phyloP scores from a whole-genome alignment of 495 filamentous ascomycete genomes.

The Elasticomyces elasticus region DNA sequence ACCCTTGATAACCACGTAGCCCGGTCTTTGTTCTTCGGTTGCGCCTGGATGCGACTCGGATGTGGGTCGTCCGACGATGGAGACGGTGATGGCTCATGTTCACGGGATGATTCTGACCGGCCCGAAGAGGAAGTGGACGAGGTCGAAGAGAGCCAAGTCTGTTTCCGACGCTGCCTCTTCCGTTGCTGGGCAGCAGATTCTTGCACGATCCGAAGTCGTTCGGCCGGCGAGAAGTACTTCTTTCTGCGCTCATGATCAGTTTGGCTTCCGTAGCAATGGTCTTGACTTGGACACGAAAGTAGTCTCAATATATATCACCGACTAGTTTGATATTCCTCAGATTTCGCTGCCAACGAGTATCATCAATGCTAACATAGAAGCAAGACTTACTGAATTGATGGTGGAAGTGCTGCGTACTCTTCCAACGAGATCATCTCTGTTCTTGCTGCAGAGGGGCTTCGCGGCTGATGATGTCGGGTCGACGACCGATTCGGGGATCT shows the following conservation, averaged over 20 bases:
- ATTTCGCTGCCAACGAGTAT: background rate
- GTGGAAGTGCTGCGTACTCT: slow-evolving; percentile 24
- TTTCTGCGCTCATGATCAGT: slow-evolving; percentile 5
- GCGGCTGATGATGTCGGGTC: background rate
- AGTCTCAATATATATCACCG: no score
- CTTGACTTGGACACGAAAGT: no score
- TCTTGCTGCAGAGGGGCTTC: background rate
- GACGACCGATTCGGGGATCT: background rate
- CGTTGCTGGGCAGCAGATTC: slow-evolving; percentile 9
- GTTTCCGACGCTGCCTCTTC: slow-evolving; percentile 1
- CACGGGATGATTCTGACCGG: background rate
- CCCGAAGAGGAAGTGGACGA: background rate
- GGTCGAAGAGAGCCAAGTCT: slow-evolving; percentile 9
- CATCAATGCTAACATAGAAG: background rate
- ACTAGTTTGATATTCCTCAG: no score
- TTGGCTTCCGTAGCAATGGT: no score
- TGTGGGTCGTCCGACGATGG: background rate
- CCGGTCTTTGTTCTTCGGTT: slow-evolving; percentile 25
- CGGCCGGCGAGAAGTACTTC: slow-evolving; percentile 18
- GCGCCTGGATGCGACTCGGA: background rate
- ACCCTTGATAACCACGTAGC: slow-evolving; percentile 61
- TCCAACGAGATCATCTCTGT: slow-evolving; percentile 16
- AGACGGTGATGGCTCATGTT: background rate
- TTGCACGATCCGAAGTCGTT: slow-evolving; percentile 13
- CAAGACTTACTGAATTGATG: slow-evolving; percentile 24